These are phyloP conservation scores for Myxozyma mucilagina DNA, from an alignment of 805 yeast genomes.

Conservation along the genomic window DNA sequence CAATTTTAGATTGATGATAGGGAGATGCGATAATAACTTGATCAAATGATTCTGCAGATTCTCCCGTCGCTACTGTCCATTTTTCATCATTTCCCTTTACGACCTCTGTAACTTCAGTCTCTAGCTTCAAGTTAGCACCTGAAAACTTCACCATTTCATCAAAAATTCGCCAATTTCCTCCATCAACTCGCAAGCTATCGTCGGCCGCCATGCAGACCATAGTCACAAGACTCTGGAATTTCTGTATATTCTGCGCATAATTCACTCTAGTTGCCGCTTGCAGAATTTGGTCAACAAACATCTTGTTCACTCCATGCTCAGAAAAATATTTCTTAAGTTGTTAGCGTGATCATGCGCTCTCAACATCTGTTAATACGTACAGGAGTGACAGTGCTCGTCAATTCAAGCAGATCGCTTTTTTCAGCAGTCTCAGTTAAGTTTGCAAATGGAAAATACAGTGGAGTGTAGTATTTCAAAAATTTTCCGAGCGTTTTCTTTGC, in stretches of 20 bases:
- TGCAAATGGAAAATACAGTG: constrained; percentile 44
- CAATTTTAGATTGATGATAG: constrained; percentile 39
- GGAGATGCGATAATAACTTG: constrained; percentile 52
- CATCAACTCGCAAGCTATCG: constrained; percentile 42
- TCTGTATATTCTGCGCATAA: constrained; percentile 46
- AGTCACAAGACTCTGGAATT: constrained; percentile 49
- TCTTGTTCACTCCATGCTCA: constrained; percentile 24
- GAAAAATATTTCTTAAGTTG: constrained; percentile 6
- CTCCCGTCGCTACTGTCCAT: constrained; percentile 11
- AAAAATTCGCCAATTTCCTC: constrained; percentile 51
- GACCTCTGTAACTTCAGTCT: constrained; percentile 39
- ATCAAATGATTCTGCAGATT: constrained; percentile 40
- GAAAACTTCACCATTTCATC: constrained; percentile 44
- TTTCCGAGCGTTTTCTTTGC: constrained; percentile 32
- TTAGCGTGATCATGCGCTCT: not conserved
- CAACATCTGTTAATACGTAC: not conserved
- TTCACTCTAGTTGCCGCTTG: constrained; percentile 49
- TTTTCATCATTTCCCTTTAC: constrained; percentile 20
- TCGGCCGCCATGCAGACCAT: constrained; percentile 46
- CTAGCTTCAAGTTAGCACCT: constrained; percentile 39
- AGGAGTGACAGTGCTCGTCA: constrained; percentile 36
- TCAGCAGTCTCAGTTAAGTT: constrained; percentile 34
- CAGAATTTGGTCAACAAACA: constrained; percentile 40
- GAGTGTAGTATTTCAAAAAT: constrained; percentile 42
- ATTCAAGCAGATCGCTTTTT: constrained; percentile 37